Base-by-base conservation (phyloP, 2,329 filamentous ascomycete genomes). In the Botrytis hyacinthi region DNA sequence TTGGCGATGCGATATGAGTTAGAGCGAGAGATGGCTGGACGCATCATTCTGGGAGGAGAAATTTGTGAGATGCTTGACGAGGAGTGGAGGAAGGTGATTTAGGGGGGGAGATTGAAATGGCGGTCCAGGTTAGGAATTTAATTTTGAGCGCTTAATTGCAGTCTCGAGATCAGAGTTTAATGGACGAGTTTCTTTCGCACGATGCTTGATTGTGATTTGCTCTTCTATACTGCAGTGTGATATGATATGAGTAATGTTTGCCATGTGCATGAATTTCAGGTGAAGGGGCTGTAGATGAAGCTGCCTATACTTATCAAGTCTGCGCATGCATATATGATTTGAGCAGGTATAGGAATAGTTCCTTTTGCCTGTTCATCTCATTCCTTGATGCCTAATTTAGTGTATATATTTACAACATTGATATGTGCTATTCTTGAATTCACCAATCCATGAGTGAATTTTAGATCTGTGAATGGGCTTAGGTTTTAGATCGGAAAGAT, bases 101-200 rank as follows among this genome's bases (percentile, higher is more conserved):
- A 26, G 32, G 48, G 40, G 66, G 48, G 37, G 32, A 12, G 40
- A 16, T 57, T 22, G 66, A 69, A 69, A 42, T 42, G 6, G 32
- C 18, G 12, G 54, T 69, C 66, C 26, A 44, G 18, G 12, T 57
- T 69, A 42, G 48, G 66, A 42, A 12, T 71, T 57, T 37, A 42
- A 8, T 65, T 51, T 63, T 62, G 69, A 71, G 69, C 69, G 44
- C 69, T 71, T 71, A 65, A 46, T 37, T 71, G 69, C 59, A 63
- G 69, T 71, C 57, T 71, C 59, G 57, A 63, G 46, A 44, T 32
- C 22, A 57, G 18, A 51, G 40, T 32, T 63, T 51, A 37, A 63
- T 65, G 57, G 29, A 71, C 62, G 32, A 26, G 29, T 37, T 44
- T 69, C 7, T 42, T 69, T 57, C 48, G n/a, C 29, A 42, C n/a